Evolutionary conservation across 176 grass and related monocot species (phyloP).

Genomic region (Dendrocalamus sinicus): DNA sequence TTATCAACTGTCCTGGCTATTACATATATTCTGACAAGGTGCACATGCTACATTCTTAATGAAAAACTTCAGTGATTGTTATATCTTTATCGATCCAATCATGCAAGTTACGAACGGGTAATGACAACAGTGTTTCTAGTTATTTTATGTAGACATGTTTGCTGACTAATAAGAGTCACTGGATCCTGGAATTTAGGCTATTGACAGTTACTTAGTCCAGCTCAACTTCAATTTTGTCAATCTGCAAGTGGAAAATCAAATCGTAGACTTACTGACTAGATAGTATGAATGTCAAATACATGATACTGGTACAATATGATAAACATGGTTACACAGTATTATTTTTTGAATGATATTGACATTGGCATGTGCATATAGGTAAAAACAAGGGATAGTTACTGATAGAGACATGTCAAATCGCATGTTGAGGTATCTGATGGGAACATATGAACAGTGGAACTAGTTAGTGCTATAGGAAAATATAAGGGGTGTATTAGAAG

Average conservation of each 20-base stretch:
- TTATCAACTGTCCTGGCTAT: slow-evolving; percentile 83
- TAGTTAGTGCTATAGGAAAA: not conserved
- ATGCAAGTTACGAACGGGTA: slow-evolving; percentile 13
- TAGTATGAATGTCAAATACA: not conserved
- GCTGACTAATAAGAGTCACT: not conserved
- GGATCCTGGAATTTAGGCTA: not conserved
- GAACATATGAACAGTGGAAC: not conserved
- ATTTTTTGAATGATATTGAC: not conserved
- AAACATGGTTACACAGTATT: slow-evolving; percentile 1
- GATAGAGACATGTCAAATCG: not conserved
- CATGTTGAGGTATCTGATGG: not conserved
- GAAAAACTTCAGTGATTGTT: slow-evolving; percentile 12
- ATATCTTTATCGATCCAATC: slow-evolving; percentile 23
- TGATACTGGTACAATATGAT: slow-evolving; percentile 10
- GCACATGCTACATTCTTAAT: slow-evolving; percentile 26
- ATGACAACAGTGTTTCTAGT: not conserved
- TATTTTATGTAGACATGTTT: not conserved
- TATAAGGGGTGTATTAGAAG: slow-evolving; percentile 4
- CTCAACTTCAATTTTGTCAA: slow-evolving; percentile 13
- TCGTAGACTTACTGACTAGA: not conserved
- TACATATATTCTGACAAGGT: slow-evolving; percentile 93
- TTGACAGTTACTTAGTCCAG: not conserved
- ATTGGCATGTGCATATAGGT: not conserved
- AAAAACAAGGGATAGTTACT: not conserved
- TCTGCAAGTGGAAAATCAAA: slow-evolving; percentile 10